These are phyloP conservation scores for Wickerhamia fluorescens DNA, from an alignment of 805 yeast species.

Conservation along the genomic window DNA sequence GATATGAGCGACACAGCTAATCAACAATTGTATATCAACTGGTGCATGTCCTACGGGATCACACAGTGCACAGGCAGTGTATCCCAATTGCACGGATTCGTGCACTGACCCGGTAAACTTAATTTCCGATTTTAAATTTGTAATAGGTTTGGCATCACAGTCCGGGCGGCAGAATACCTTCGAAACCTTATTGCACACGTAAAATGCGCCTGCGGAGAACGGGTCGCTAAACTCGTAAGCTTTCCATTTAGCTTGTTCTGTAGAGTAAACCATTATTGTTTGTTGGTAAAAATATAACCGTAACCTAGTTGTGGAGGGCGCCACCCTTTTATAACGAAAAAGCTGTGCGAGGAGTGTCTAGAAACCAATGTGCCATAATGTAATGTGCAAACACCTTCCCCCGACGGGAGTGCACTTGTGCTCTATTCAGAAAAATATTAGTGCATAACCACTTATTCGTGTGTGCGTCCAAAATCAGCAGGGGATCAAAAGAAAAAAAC, in stretches of 20 bases:
- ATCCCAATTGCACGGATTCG: conserved; percentile 42
- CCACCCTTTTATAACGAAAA: no score
- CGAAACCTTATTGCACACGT: conserved; percentile 40
- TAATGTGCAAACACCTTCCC: no score
- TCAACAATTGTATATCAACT: conserved; percentile 39
- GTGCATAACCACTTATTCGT: no score
- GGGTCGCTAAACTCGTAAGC: conserved; percentile 65
- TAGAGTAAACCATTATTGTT: conserved; percentile 29
- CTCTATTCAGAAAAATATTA: no score
- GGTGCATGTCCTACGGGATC: conserved; percentile 42
- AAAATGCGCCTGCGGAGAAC: conserved; percentile 52
- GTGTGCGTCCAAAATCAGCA: no score
- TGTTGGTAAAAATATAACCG: conserved; percentile 13
- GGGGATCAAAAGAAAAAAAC: no score
- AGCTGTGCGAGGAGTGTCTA: no score
- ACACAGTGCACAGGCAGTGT: conserved; percentile 46
- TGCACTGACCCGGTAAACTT: conserved; percentile 33
- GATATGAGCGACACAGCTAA: conserved; percentile 46
- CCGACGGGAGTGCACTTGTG: no score
- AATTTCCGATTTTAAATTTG: conserved; percentile 39
- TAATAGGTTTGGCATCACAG: conserved; percentile 46
- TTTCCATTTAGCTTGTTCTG: conserved; percentile 46
- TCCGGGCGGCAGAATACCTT: conserved; percentile 59
- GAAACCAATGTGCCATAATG: no score
- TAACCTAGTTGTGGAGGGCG: no score